phyloP scores from a whole-genome alignment of 139 green algal species.

The Zygnema circumcarinatum region DNA sequence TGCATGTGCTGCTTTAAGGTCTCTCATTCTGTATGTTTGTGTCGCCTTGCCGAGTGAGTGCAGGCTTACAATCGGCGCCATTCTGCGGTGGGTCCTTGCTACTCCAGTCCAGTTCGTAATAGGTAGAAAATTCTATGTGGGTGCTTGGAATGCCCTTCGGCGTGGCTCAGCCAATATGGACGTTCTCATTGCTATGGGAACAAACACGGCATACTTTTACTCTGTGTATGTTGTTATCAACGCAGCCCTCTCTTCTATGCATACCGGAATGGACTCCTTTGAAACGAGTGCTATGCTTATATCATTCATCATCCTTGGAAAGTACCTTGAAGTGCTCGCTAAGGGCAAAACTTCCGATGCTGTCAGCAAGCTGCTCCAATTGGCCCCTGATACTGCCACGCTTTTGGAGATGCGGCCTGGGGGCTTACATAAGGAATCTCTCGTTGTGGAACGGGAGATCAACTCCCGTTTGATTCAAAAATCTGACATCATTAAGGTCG shows the following conservation, averaged over 20 bases:
- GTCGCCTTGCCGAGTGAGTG: neutral
- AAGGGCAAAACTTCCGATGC: slow-evolving; percentile 83
- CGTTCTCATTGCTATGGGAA: slow-evolving; percentile 93
- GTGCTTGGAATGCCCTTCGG: slow-evolving; percentile 75
- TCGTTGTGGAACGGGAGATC: slow-evolving; percentile 63
- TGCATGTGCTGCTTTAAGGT: slow-evolving; percentile 17
- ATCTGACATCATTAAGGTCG: slow-evolving; percentile 86
- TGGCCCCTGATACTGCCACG: slow-evolving; percentile 78
- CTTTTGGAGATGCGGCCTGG: slow-evolving; percentile 67
- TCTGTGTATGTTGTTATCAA: slow-evolving; percentile 82
- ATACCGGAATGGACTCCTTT: slow-evolving; percentile 86
- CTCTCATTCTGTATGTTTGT: slow-evolving; percentile 80
- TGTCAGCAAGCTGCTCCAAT: slow-evolving; percentile 78
- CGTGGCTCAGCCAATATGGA: slow-evolving; percentile 94
- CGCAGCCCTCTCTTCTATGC: slow-evolving; percentile 52
- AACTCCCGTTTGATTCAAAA: slow-evolving; percentile 79
- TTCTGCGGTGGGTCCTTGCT: slow-evolving; percentile 83
- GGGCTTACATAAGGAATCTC: neutral
- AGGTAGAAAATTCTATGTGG: slow-evolving; percentile 87
- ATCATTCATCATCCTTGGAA: slow-evolving; percentile 93
- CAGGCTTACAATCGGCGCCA: slow-evolving; percentile 76
- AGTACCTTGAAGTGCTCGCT: slow-evolving; percentile 80
- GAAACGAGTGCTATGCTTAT: slow-evolving; percentile 97
- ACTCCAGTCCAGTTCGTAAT: slow-evolving; percentile 90
- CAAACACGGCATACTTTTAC: slow-evolving; percentile 92